Base-by-base conservation (phyloP, 768 basidiomycete genomes). In the Hygrophoropsis aurantiaca region DNA sequence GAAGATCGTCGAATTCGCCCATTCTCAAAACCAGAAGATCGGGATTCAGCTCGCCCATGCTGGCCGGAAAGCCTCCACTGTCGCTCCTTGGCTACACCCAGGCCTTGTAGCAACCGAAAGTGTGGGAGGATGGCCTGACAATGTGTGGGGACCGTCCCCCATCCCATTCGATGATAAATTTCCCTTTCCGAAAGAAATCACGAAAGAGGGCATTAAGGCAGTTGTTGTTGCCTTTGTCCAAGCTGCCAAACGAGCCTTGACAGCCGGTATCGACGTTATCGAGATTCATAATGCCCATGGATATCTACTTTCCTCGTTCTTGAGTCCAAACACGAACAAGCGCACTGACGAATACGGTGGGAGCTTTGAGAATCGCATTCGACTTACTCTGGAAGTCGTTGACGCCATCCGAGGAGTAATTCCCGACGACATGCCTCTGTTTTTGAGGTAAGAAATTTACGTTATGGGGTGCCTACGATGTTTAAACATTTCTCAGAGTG, bases 41-140 rank as follows among this genome's bases (percentile, higher is more conserved):
- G 88, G 72, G 8, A 82, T 90, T 45, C 90, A 91, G 61, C 75
- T 90, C 15, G 82, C 77, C 0, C 88, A 91, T 52, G 84, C 86
- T 0, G 88, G 89, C 0, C 73, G 87, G n/a, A 90, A 90, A 61
- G 85, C 79, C 0, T 82, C 80, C 8, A 81, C 74, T 0, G 61
- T 78, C 15, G 75, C 81, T 1, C 84, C 85, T 0, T 90, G 85
- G 84, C 58, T 85, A 25, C 44, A 65, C 24, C 50, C 57, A n/a
- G 64, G 64, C 24, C 32, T 62, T 10, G 42, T 56, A 11, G 77
- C 77, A 5, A 53, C 61, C 1, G 65, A 65, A 35, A 65, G 64
- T 10, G 58, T 59, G 4, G 73, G 72, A n/a, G 82, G 82, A 11
- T 79, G 75, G 75, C 74, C 76, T 0, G 69, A 76, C 11, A 50